These are phyloP conservation scores for Nicotiana knightiana DNA, from an alignment of 257 asterid species.

Conservation along the genomic window DNA sequence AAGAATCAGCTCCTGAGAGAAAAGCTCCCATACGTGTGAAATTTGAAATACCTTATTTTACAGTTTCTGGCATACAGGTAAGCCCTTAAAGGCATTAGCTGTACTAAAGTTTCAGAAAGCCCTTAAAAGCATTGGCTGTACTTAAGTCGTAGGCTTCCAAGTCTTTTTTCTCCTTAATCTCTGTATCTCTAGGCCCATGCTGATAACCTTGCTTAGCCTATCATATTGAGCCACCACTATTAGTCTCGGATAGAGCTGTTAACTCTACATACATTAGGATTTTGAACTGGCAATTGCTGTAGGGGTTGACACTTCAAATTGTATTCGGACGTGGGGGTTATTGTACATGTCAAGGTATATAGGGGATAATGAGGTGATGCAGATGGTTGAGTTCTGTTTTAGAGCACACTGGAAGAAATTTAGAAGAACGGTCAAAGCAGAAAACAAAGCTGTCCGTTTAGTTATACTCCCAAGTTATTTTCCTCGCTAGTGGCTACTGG, in stretches of 20 bases:
- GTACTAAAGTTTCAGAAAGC: not conserved
- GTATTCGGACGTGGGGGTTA: not conserved
- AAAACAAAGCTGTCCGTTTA: not conserved
- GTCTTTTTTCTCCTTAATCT: not conserved
- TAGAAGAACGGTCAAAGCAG: not conserved
- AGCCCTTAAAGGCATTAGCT: slow-evolving; percentile 11
- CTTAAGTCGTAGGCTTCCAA: not conserved
- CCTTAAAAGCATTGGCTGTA: not conserved
- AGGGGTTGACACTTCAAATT: not conserved
- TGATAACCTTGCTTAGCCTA: not conserved
- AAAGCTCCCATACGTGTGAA: slow-evolving; percentile 97
- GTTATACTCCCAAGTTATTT: not conserved
- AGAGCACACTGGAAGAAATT: not conserved
- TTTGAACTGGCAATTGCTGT: not conserved
- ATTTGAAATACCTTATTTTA: slow-evolving; percentile 97
- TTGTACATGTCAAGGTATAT: not conserved
- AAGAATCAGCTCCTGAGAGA: slow-evolving; percentile 82
- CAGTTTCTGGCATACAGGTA: slow-evolving; percentile 99
- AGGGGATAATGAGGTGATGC: not conserved
- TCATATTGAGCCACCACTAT: not conserved
- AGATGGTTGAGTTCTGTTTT: not conserved
- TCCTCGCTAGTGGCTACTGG: not conserved
- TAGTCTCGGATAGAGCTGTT: not conserved
- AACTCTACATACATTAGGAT: not conserved
- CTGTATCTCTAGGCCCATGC: not conserved